These are phyloP conservation scores for Castanea sativa DNA, from an alignment of 306 rosid genomes.

Conservation along the genomic window DNA sequence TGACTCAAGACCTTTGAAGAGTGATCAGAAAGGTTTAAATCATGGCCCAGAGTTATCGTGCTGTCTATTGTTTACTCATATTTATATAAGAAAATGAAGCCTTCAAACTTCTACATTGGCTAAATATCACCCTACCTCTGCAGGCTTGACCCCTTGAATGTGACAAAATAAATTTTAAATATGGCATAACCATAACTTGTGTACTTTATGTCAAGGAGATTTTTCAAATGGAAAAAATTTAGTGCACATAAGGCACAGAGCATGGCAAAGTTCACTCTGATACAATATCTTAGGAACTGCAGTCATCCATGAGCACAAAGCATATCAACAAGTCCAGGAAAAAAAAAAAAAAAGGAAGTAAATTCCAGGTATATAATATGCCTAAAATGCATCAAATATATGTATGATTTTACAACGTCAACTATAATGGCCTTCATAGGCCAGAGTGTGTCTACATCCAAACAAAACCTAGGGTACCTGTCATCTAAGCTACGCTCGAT, in stretches of 20 bases:
- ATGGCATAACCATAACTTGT: not conserved
- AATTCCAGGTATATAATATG: not conserved
- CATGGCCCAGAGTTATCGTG: not conserved
- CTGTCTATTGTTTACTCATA: not conserved
- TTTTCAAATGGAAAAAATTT: not conserved
- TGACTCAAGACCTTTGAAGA: not conserved
- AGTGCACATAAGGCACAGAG: not conserved
- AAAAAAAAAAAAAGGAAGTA: not conserved
- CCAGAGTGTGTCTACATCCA: not conserved
- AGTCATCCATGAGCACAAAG: not conserved
- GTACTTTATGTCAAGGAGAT: not conserved
- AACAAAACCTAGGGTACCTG: conserved; percentile 40
- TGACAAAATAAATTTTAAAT: not conserved
- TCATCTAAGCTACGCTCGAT: conserved; percentile 90
- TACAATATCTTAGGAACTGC: not conserved
- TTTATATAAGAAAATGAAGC: not conserved
- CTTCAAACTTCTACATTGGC: not conserved
- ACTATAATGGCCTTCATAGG: not conserved
- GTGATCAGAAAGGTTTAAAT: not conserved
- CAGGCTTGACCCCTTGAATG: not conserved
- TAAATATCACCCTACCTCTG: not conserved
- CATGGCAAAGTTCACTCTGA: not conserved
- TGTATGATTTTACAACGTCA: not conserved
- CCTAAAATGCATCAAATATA: not conserved
- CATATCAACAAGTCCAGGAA: not conserved